phyloP scores from a whole-genome alignment of 2,329 filamentous ascomycete species.

The Penicillium sclerotigenum region DNA sequence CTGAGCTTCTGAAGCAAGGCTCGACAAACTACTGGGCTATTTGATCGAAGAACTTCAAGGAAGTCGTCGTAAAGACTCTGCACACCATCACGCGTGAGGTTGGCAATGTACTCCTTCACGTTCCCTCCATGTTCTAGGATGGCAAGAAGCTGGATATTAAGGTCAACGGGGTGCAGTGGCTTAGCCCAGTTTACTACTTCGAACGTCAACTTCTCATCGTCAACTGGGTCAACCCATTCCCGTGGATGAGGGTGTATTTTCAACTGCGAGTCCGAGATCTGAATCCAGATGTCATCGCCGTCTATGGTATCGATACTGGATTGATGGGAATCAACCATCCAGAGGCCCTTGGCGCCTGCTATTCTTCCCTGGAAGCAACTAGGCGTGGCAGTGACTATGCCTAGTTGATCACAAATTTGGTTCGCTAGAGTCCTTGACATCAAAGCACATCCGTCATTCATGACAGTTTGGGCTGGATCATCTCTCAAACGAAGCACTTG shows the following conservation, averaged over 20 bases:
- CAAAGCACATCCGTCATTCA: conserved; percentile 53
- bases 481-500: conserved; percentile 40
- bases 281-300: conserved; percentile 49
- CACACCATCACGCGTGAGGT: conserved; percentile 41
- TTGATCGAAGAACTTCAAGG: conserved; percentile 35
- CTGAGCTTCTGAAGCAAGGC: conserved; percentile 35
- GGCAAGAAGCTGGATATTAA: conserved; percentile 55
- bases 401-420: conserved; percentile 45
- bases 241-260: conserved; percentile 52
- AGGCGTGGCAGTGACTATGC: conserved; percentile 43
- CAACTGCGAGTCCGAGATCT: conserved; percentile 55
- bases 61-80: conserved; percentile 35
- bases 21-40: conserved; percentile 37
- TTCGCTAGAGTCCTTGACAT: conserved; percentile 54
- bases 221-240: conserved; percentile 32
- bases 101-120: conserved; percentile 39
- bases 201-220: conserved; percentile 52
- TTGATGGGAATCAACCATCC: conserved; percentile 52
- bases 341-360: conserved; percentile 59
- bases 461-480: conserved; percentile 30
- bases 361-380: conserved; percentile 58
- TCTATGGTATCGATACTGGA: conserved; percentile 17
- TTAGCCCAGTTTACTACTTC: conserved; percentile 53
- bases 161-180: conserved; percentile 41
- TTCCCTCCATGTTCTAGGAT: conserved; percentile 55